phyloP scores from a whole-genome alignment of 495 filamentous ascomycete species.

The Amniculicola lignicola region DNA sequence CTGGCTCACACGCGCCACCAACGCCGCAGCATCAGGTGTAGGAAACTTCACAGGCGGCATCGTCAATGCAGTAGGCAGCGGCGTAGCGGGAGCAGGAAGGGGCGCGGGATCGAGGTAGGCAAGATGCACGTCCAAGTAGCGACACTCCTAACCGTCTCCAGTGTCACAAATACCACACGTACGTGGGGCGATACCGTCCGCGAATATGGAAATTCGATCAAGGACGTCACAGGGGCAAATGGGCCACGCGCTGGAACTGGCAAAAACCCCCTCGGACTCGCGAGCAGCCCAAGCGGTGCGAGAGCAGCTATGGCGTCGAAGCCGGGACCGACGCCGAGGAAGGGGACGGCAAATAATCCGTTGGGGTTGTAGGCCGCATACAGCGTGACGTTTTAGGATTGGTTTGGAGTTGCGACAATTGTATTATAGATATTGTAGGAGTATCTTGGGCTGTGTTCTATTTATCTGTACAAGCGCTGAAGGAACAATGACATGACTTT shows the following conservation, averaged over 20 bases:
- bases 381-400: too few species aligned
- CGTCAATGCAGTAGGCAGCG: slow-evolving; percentile 40
- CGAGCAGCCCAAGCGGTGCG: slow-evolving; percentile 24
- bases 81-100: slow-evolving; percentile 43
- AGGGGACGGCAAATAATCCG: slow-evolving; percentile 35
- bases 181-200: slow-evolving; percentile 46
- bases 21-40: slow-evolving; percentile 34
- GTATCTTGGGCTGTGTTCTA: too few species aligned
- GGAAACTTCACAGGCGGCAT: slow-evolving; percentile 42
- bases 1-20: slow-evolving; percentile 41
- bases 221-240: slow-evolving; percentile 44
- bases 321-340: slow-evolving; percentile 19
- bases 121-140: background rate
- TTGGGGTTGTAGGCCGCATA: slow-evolving; percentile 38
- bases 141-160: slow-evolving; percentile 4
- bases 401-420: too few species aligned
- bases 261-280: slow-evolving; percentile 46
- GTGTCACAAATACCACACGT: slow-evolving; percentile 40
- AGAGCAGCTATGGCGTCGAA: slow-evolving; percentile 21
- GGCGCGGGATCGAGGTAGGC: slow-evolving; percentile 40
- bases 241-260: slow-evolving; percentile 42
- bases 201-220: slow-evolving; percentile 49
- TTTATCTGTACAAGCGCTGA: too few species aligned
- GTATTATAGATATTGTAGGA: too few species aligned
- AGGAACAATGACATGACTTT: too few species aligned